These are phyloP conservation scores for Blastocystis sp. DNA, from an alignment of 352 stramenopile species.

Conservation along the genomic window DNA sequence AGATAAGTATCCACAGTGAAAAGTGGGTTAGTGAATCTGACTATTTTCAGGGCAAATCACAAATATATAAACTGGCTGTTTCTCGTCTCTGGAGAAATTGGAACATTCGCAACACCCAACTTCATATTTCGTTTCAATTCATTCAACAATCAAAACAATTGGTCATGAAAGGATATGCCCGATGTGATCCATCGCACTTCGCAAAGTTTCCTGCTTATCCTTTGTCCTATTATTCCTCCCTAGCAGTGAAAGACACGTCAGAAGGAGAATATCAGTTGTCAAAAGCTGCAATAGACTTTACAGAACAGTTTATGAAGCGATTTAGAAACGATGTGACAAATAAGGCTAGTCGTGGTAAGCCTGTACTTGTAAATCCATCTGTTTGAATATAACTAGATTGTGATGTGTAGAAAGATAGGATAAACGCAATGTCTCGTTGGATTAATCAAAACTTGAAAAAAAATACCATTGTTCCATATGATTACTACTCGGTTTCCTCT, in stretches of 20 bases:
- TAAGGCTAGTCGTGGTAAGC: neutral
- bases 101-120: neutral
- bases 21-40: no score
- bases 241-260: neutral
- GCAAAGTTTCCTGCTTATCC: neutral
- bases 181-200: neutral
- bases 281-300: neutral
- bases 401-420: neutral
- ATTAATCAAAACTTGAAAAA: neutral
- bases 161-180: neutral
- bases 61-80: no score
- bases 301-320: neutral
- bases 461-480: neutral
- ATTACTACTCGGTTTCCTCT: neutral
- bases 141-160: neutral
- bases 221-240: neutral
- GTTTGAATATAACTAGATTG: neutral
- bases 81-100: no score
- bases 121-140: neutral
- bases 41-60: no score
- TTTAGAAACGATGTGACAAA: neutral
- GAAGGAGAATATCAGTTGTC: neutral
- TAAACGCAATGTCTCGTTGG: neutral
- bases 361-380: neutral
- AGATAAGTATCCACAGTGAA: no score